phyloP scores from a whole-genome alignment of 495 filamentous ascomycete genomes.

The Talaromyces stipitatus region DNA sequence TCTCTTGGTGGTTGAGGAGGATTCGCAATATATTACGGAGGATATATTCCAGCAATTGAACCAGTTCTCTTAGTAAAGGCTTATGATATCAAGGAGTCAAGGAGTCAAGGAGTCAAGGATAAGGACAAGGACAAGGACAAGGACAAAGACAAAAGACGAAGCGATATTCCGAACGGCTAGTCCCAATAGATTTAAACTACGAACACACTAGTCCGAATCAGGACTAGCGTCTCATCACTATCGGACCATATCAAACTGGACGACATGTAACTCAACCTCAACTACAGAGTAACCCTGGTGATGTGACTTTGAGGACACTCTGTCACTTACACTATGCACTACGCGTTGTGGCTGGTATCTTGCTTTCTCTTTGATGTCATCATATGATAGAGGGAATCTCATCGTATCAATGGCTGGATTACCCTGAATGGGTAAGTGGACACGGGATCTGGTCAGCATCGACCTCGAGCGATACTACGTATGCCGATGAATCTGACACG shows the following conservation, averaged over 20 bases:
- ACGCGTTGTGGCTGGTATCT: background rate
- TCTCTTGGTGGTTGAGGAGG: no score
- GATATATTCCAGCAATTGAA: no score
- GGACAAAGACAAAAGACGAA: no score
- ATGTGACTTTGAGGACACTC: background rate
- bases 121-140: no score
- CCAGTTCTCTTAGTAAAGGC: no score
- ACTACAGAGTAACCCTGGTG: conserved; percentile 1
- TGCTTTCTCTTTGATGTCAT: background rate
- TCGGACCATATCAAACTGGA: background rate
- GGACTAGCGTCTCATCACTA: background rate
- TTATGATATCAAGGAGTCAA: no score
- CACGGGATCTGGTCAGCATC: background rate
- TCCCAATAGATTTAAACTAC: background rate
- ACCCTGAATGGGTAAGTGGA: background rate
- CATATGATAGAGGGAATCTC: background rate
- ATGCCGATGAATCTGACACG: background rate
- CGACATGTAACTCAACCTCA: background rate
- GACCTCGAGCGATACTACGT: no score
- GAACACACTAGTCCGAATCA: background rate
- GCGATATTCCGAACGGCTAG: no score
- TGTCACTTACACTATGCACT: background rate
- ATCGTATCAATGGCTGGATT: background rate
- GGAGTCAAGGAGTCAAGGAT: no score
- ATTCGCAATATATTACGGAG: no score